Evolutionary conservation across 257 asterid genomes (phyloP), one percentile per base, ranked within the genome.

Genomic region (Perilla frutescens): DNA sequence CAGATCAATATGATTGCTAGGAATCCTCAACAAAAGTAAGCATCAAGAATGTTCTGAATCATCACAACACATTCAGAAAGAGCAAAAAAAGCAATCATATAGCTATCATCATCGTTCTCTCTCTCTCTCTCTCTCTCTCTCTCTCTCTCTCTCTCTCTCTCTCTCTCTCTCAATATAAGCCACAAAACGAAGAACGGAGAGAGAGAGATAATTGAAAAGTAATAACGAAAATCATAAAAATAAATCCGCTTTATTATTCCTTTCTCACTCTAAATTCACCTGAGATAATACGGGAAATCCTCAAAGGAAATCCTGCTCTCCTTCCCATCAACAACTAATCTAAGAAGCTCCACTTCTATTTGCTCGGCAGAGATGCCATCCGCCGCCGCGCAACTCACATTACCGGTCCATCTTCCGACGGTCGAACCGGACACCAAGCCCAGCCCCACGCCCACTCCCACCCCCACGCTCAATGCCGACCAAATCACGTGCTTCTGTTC

Each of bases 381-480:
- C 8, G 60, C 75, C 41, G 67, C 74, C 14, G 80, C 61, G 54
- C 12, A 58, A 65, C 58, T 15, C 45, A 77, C 60, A 76, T 69
- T 74, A 3, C 82, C 83, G 4, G 81, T 66, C 96, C 96, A 90
- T 83, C 71, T 83, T 45, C 89, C 83, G 71, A 87, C 89, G 29
- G 89, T 77, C 45, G 90, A 89, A 14, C 98, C 92, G 8, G 96
- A 87, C 11, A 83, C 96, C 80, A 91, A 71, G 0, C 98, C 96
- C 41, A 89, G 81, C 29, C 98, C 98, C 11, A 91, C 90, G 50
- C 96, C 98, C 1, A 92, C 90, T 26, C 98, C 98, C 6, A 92
- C 90, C 49, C 98, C 98, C 5, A 93, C 89, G 79, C 97, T 75
- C 87, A 93, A 81, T 82, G 96, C 98, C 51, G 98, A 93, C 84